Base-by-base conservation (phyloP, 306 rosid species). In the Dalbergia oliveri region DNA sequence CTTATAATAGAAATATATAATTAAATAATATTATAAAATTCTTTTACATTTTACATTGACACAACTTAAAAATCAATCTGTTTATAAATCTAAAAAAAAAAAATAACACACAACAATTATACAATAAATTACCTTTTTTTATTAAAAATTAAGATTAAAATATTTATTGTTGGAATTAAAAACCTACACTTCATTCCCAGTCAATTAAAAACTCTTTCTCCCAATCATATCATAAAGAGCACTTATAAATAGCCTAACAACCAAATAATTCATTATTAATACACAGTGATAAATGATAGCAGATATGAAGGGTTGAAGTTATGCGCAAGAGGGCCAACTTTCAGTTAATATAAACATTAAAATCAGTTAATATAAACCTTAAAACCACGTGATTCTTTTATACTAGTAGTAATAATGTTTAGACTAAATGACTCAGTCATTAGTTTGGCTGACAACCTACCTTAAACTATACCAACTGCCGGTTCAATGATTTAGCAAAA, bases 401-500 rank as follows among this genome's bases (percentile, higher is more conserved):
- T 26, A 2, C 3, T 26, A 26, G 31, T 26, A 26, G 31, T 26
- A 26, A 26, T 26, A 26, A 26, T 26, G 19, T 8, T 18, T 37
- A 50, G 11, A 65, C 47, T 23, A 50, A 15, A 81, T 63, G 63
- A 65, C 53, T 33, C 2, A 26, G 69, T 49, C 77, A 82, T 53
- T 21, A 60, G 19, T 49, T 60, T 66, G 62, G 63, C 77, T 51
- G 65, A 82, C 50, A 68, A 45, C 5, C 23, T 37, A 14, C 39
- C 50, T 49, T 67, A 67, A 64, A 57, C 47, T 14, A 66, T 49
- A 47, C 13, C 21, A 54, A 58, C 34, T 6, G 53, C 31, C 31
- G 33, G 44, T 79, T 71, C 34, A 43, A 68, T 69, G 31, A 43
- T 82, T 53, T 14, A 62, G 51, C 54, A 44, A 47, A 77, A 45